Evolutionary conservation across 345 rosid species (phyloP).

Genomic region (Populus nigra): DNA sequence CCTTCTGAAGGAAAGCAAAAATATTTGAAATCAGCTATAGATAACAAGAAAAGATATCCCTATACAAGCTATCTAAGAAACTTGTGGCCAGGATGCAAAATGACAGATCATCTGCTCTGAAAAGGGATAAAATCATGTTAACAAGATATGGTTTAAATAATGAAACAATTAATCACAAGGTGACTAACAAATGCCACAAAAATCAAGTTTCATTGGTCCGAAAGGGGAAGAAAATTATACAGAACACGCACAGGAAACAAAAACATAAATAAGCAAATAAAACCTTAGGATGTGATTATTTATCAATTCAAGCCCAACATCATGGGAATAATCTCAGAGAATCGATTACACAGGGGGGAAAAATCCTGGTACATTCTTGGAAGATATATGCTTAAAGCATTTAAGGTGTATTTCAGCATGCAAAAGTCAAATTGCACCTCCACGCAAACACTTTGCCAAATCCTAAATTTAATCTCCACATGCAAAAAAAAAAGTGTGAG

Average conservation of each 20-base stretch:
- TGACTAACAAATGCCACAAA: neutral
- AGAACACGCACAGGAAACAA: neutral
- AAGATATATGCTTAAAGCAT: too few relatives aligned
- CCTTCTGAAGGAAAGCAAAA: slow-evolving; percentile 53
- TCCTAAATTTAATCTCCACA: too few relatives aligned
- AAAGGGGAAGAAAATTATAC: neutral
- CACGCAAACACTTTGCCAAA: too few relatives aligned
- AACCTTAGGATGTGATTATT: too few relatives aligned
- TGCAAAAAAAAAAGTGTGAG: too few relatives aligned
- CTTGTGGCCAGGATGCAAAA: neutral
- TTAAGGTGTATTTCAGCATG: too few relatives aligned
- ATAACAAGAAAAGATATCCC: neutral
- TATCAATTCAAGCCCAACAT: neutral
- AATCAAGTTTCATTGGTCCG: neutral
- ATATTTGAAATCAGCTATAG: slow-evolving; percentile 12
- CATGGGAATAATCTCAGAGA: neutral
- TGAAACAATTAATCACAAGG: neutral
- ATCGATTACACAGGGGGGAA: too few relatives aligned
- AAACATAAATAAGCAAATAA: neutral
- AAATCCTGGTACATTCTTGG: too few relatives aligned
- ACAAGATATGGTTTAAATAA: neutral
- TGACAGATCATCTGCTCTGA: neutral
- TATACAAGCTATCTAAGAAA: neutral
- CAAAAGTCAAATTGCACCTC: too few relatives aligned
- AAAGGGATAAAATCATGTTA: neutral